These are phyloP conservation scores for Podaxis mareebaensis DNA, from an alignment of 768 basidiomycete genomes.

Conservation along the genomic window DNA sequence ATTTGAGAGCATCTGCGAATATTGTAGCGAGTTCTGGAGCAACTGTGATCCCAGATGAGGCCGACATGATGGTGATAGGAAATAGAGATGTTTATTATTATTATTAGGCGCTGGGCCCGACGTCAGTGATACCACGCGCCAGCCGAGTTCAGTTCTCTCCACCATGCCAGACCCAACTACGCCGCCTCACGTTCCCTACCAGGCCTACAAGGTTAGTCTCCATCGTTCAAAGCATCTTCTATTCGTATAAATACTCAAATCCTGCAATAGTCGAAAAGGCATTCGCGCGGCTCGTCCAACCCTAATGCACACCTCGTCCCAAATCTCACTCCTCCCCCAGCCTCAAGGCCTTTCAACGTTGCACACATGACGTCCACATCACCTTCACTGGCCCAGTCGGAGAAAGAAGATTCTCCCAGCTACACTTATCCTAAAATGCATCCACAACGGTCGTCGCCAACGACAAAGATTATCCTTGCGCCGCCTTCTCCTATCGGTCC, in stretches of 20 bases:
- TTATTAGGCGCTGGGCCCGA: not conserved
- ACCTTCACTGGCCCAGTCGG: conserved; percentile 6
- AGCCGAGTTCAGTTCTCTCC: conserved; percentile 6
- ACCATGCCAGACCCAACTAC: conserved; percentile 32
- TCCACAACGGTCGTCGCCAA: not conserved
- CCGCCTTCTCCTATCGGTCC: conserved; percentile 13
- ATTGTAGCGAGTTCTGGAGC: conserved; percentile 54
- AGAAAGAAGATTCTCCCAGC: not conserved
- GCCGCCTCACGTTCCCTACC: conserved; percentile 42
- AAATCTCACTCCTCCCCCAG: conserved; percentile 29
- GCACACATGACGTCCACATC: conserved; percentile 26
- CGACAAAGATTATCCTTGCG: conserved; percentile 14
- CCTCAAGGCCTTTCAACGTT: conserved; percentile 28
- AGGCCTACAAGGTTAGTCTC: conserved; percentile 48
- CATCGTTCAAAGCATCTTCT: conserved; percentile 10
- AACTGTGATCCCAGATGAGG: conserved; percentile 69
- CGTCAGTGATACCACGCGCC: not conserved
- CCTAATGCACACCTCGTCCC: conserved; percentile 25
- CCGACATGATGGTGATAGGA: conserved; percentile 54
- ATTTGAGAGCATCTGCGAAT: conserved; percentile 60
- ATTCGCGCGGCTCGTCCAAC: conserved; percentile 38
- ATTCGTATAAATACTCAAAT: conserved; percentile 11
- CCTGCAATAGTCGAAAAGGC: conserved; percentile 44
- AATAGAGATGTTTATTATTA: not conserved
- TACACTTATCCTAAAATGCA: not conserved